phyloP scores from a whole-genome alignment of 345 rosid species.

The Brassica nigra region DNA sequence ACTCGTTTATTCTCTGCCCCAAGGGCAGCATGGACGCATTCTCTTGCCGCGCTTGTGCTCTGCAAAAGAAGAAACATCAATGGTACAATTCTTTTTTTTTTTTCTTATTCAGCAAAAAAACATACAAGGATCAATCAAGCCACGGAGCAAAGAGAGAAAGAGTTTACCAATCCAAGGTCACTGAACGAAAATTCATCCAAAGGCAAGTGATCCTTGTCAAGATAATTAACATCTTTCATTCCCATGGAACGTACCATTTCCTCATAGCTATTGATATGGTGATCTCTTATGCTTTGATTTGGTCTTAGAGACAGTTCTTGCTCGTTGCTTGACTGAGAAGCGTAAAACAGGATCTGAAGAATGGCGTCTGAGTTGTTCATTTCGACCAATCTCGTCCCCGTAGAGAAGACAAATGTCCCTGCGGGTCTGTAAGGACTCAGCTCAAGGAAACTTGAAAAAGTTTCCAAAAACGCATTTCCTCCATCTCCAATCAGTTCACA shows the following conservation, averaged over 20 bases:
- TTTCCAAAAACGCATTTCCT: conserved; percentile 54
- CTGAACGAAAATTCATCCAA: conserved; percentile 29
- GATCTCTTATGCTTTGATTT: conserved; percentile 49
- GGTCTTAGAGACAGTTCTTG: conserved; percentile 43
- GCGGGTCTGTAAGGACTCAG: conserved; percentile 81
- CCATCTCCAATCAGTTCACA: conserved; percentile 68
- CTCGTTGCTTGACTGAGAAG: conserved; percentile 51
- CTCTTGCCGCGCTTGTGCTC: conserved; percentile 55
- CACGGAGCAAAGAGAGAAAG: conserved; percentile 8
- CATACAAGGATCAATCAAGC: not conserved
- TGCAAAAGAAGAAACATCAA: conserved; percentile 27
- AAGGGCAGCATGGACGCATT: conserved; percentile 60
- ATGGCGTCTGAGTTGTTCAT: conserved; percentile 70
- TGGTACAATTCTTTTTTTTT: not conserved
- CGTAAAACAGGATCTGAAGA: conserved; percentile 69
- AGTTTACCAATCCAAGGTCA: conserved; percentile 73
- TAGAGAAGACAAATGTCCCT: conserved; percentile 69
- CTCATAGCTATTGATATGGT: conserved; percentile 41
- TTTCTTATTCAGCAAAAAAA: not conserved
- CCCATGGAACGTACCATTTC: conserved; percentile 41
- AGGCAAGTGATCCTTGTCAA: conserved; percentile 25
- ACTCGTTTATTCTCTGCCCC: conserved; percentile 56
- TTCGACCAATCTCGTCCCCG: conserved; percentile 50
- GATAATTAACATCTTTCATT: conserved; percentile 34
- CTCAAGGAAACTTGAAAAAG: conserved; percentile 55